Evolutionary conservation across 23 red algal species (phyloP), one percentile per base, ranked within the genome.

Genomic region (Gracilaria caudata): DNA sequence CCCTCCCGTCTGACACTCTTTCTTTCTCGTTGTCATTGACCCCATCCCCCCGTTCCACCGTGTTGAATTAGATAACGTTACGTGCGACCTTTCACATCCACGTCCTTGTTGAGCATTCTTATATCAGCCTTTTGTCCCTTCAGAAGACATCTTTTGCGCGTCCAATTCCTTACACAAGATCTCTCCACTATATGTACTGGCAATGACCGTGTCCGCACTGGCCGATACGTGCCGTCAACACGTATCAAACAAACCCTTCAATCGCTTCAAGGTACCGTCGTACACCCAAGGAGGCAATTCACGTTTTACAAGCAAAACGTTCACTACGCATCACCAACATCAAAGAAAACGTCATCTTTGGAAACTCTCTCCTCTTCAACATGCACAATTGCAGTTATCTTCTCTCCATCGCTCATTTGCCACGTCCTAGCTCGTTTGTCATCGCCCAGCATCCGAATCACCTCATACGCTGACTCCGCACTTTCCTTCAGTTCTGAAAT

Each of bases 301-400:
- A 21, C 54, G 23, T 21, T n/a, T 3, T n/a, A n/a, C 54, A 57
- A 57, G 16, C 54, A 3, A 26, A 66, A 11, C 29, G 14, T 8
- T 44, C 68, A 40, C 43, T 41, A 73, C 17, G 68, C 51, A 55
- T 28, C 29, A 19, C 24, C 34, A 6, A 77, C 51, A 12, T 46
- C 72, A 55, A 77, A 54, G 51, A 51, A 80, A 2, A 60, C 77
- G 20, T 59, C 49, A 9, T 59, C 47, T n/a, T 45, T 60, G 1
- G 47, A 80, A 24, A 58, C 24, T 0, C 56, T 30, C 12, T 39
- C 47, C 21, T 80, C 77, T 16, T 36, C 51, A 24, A 61, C 44
- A 80, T 60, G 53, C 2, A 80, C 51, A 1, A 60, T 13, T 14
- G 51, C 26, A 40, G 9, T 43, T 26, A 80, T 34, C 77, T 59